Evolutionary conservation across 352 stramenopile species (phyloP).

Genomic region (Globisporangium spiculum): DNA sequence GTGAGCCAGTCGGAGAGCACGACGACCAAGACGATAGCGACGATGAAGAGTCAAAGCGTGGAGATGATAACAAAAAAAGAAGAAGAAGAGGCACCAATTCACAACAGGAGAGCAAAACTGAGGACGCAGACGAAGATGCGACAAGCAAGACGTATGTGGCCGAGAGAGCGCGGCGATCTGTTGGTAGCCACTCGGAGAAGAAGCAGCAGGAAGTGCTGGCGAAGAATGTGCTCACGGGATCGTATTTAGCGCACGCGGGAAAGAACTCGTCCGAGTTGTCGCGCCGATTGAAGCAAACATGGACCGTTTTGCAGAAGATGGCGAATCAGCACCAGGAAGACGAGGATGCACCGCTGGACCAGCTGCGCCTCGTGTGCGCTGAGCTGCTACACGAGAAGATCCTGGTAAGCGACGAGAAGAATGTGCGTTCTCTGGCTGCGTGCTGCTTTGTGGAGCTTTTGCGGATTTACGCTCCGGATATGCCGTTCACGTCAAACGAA

Average conservation of each 20-base stretch:
- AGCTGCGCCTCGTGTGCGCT: conserved; percentile 41
- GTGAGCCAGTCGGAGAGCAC: neutral
- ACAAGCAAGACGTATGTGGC: neutral
- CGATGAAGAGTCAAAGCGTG: neutral
- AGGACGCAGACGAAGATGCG: neutral
- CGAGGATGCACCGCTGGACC: conserved; percentile 28
- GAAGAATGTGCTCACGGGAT: conserved; percentile 12
- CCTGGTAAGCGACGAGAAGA: conserved; percentile 42
- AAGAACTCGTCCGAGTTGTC: conserved; percentile 38
- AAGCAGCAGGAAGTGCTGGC: conserved; percentile 7
- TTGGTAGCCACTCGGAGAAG: conserved; percentile 9
- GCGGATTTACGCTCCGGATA: conserved; percentile 59
- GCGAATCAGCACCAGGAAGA: conserved; percentile 45
- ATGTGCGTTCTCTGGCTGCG: conserved; percentile 56
- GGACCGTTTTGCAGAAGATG: conserved; percentile 36
- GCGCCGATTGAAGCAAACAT: conserved; percentile 54
- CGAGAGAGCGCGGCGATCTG: conserved; percentile 1
- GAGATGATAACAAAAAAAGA: neutral
- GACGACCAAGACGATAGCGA: neutral
- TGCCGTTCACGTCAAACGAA: conserved; percentile 62
- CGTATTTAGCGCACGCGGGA: conserved; percentile 29
- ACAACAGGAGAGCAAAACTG: neutral
- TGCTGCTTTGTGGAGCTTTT: conserved; percentile 77
- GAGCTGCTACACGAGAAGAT: conserved; percentile 59
- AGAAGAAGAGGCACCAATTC: neutral